Percentiles rank a stretch among this genome's conserved stretches.
Evolutionary conservation across 352 stramenopile genomes (phyloP).

Genomic region (Blastocystis sp.): DNA sequence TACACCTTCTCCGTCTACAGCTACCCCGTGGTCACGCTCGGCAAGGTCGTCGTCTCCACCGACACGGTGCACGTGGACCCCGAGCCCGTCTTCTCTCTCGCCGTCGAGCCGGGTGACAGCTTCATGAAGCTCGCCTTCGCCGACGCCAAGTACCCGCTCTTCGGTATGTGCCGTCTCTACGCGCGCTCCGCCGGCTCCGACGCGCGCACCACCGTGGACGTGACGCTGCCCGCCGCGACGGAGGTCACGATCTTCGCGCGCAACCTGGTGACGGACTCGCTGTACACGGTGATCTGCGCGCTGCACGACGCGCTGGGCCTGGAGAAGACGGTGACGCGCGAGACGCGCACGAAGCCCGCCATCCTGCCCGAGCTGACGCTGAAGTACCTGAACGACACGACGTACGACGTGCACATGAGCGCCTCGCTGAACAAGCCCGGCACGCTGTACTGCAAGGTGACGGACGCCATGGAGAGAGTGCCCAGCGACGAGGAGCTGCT

Average conservation of each 20-base stretch:
- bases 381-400: neutral
- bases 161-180: conserved; percentile 13
- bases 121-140: conserved; percentile 9
- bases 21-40: neutral
- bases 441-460: conserved; percentile 25
- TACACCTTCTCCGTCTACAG: conserved; percentile 54
- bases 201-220: neutral
- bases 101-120: neutral
- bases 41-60: neutral
- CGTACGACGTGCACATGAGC: conserved; percentile 33
- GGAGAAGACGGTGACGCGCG: neutral
- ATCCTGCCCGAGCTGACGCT: neutral
- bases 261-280: neutral
- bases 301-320: conserved; percentile 36
- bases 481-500: neutral
- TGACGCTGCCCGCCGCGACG: neutral
- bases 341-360: neutral
- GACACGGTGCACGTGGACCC: neutral
- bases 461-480: neutral
- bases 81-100: conserved; percentile 9
- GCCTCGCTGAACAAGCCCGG: conserved; percentile 31
- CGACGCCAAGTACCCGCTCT: conserved; percentile 36
- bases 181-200: neutral
- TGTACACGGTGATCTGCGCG: conserved; percentile 21
- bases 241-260: neutral